phyloP scores from a whole-genome alignment of 78 protist genomes.

The Guillardia theta region DNA sequence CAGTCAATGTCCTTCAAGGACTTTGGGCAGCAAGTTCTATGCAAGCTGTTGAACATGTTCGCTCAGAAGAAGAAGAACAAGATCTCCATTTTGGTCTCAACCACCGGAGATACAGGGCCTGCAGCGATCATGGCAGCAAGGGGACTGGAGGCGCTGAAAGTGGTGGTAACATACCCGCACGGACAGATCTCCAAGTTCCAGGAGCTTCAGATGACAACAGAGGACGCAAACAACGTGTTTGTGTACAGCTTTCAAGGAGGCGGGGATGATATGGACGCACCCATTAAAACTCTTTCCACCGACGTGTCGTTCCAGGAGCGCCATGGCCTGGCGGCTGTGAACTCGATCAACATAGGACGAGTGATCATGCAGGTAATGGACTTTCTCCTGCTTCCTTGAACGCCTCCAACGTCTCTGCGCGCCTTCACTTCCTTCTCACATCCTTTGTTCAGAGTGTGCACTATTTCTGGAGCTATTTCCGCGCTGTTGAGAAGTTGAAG shows the following conservation, averaged over 20 bases:
- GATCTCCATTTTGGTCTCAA: not conserved
- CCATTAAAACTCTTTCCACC: not conserved
- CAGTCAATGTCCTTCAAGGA: not conserved
- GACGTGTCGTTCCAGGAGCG: not conserved
- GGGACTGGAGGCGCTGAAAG: not conserved
- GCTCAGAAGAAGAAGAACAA: not conserved
- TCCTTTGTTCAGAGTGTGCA: not conserved
- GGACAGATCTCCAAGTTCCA: not conserved
- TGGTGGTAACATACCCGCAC: not conserved
- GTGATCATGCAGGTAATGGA: too few relatives aligned
- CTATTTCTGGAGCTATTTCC: conserved; percentile 23
- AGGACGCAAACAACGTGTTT: not conserved
- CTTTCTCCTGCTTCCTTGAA: too few relatives aligned
- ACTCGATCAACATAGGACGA: conserved; percentile 12
- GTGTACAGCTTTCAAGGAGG: not conserved
- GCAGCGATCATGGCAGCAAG: not conserved
- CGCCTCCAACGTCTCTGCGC: too few relatives aligned
- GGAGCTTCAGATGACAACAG: not conserved
- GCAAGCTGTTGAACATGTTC: not conserved
- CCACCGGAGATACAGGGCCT: conserved; percentile 29
- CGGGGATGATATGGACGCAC: conserved; percentile 25
- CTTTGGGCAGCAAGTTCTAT: not conserved
- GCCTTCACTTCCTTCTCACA: too few relatives aligned
- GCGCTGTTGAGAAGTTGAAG: not conserved
- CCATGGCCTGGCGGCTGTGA: not conserved